Conservation (phyloP, 306 rosid genomes). For the Trichosanthes cucumerina region DNA sequence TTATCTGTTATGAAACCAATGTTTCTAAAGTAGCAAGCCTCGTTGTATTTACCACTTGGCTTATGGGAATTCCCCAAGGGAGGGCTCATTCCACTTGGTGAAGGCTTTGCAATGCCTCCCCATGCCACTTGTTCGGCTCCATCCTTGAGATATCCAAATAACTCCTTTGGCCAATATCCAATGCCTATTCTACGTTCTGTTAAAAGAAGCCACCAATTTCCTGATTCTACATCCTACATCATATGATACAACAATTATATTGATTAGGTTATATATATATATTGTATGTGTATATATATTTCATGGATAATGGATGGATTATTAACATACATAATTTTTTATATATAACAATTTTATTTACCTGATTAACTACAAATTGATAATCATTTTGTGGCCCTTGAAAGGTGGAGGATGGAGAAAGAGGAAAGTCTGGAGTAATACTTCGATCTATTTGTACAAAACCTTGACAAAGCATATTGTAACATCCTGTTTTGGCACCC, state of each 20-base stretch:
- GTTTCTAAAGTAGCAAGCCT: conserved; percentile 3
- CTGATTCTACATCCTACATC: background rate
- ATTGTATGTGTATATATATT: too few species aligned
- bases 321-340: too few species aligned
- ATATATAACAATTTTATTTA: background rate
- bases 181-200: background rate
- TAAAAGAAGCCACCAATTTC: conserved; percentile 17
- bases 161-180: conserved; percentile 23
- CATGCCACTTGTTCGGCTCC: conserved; percentile 12
- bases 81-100: background rate
- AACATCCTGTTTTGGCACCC: background rate
- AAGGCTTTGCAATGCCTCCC: conserved; percentile 12
- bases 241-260: too few species aligned
- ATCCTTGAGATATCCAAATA: background rate
- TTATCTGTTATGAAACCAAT: background rate
- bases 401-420: background rate
- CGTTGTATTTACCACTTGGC: conserved; percentile 4
- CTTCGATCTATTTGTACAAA: conserved; percentile 5
- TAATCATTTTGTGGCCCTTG: background rate
- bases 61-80: conserved; percentile 14
- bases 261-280: too few species aligned
- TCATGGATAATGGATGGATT: too few species aligned
- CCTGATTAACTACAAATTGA: background rate
- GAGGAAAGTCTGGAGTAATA: background rate
- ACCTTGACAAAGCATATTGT: background rate